Base-by-base conservation (phyloP, 768 basidiomycete genomes). In the Lentinus tigrinus region DNA sequence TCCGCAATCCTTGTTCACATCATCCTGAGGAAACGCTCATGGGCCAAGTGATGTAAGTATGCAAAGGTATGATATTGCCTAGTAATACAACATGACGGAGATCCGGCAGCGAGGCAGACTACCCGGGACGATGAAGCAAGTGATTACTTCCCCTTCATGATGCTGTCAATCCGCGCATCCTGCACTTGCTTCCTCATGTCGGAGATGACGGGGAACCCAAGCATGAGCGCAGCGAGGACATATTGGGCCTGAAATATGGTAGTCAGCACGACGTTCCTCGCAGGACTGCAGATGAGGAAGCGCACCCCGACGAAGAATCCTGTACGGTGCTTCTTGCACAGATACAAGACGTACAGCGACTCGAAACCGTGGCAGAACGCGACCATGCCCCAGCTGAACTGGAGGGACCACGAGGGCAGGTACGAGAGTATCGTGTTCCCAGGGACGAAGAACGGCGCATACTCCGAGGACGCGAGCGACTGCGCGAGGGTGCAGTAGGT, bases 121-220 rank as follows among this genome's bases (percentile, higher is more conserved):
- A 44, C 21, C n/a, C 43, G 10, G 28, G 28, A 39, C 14, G 6
- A 17, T n/a, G 14, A 28, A 7, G 16, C 8, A 1, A 21, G 19
- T 26, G 31, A 6, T 31, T 52, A 87, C 67, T 89, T 73, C 10
- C 81, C 80, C 69, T 92, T 93, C 86, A 89, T 85, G 3, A 93
- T 87, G 27, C 89, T 90, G 55, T 89, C 83, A 42, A 93, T 93
- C 2, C 89, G 79, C 16, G 85, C 84, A 31, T 74, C 71, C 60
- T 92, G 87, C 10, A 91, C 81, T 24, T 81, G 79, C 63, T 71
- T 78, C 53, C 81, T 74, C 60, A 92, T 70, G 60, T 83, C 79
- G 10, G 56, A 26, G 77, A 81, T 82, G 11, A 83, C 75, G 0
- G 85, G 84, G 51, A 75, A 77, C 0, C 91, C 91, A 31, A 79